Evolutionary conservation across 2,329 filamentous ascomycete species (phyloP).

Genomic region (Didymosphaeria variabile): DNA sequence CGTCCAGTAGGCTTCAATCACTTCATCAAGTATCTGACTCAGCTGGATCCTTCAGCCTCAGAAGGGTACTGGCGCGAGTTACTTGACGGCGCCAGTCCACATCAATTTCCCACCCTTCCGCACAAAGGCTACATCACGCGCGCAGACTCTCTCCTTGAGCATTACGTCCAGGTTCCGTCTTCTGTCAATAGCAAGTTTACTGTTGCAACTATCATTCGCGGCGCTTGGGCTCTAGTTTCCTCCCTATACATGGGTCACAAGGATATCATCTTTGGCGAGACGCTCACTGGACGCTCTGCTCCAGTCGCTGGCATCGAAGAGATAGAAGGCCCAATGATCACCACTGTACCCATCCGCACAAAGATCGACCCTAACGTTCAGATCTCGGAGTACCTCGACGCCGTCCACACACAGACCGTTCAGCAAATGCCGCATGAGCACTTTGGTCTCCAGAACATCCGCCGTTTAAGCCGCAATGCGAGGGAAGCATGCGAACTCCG

Average conservation of each 20-base stretch:
- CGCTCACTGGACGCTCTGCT: conserved; percentile 64
- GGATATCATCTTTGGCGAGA: conserved; percentile 67
- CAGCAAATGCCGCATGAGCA: conserved; percentile 72
- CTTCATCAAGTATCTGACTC: conserved; percentile 60
- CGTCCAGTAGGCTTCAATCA: conserved; percentile 53
- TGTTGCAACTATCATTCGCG: conserved; percentile 61
- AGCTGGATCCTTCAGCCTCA: conserved; percentile 52
- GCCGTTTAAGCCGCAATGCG: conserved; percentile 49
- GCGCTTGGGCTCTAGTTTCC: conserved; percentile 69
- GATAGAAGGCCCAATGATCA: conserved; percentile 69
- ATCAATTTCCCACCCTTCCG: conserved; percentile 61
- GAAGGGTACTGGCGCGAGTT: conserved; percentile 60
- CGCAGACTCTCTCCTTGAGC: conserved; percentile 61
- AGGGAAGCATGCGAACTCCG: conserved; percentile 46
- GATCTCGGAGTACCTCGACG: conserved; percentile 63
- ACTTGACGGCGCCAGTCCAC: conserved; percentile 55
- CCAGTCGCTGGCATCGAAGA: conserved; percentile 58
- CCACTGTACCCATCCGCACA: conserved; percentile 66
- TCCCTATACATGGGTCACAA: conserved; percentile 63
- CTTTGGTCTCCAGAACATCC: conserved; percentile 68
- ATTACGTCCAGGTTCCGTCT: conserved; percentile 53
- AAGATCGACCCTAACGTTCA: conserved; percentile 54
- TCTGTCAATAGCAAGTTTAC: conserved; percentile 53
- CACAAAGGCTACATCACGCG: conserved; percentile 56
- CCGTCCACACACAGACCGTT: conserved; percentile 65